Evolutionary conservation across 2,329 filamentous ascomycete species (phyloP), one percentile per base, ranked within the genome.

Genomic region (Teratosphaeria zuluensis): DNA sequence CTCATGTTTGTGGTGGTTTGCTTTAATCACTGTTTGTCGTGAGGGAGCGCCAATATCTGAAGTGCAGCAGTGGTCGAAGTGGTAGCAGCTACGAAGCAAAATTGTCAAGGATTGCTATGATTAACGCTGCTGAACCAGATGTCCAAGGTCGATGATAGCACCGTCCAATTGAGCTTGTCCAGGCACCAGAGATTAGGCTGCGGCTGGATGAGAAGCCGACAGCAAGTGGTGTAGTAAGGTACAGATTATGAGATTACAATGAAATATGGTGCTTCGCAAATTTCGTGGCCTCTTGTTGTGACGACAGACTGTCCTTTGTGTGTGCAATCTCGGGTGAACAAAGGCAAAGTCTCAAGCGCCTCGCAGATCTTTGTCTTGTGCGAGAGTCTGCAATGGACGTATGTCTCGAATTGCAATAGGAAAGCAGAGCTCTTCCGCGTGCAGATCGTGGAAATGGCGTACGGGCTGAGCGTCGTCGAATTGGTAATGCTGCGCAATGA

Each of bases 1-100:
- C 78, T 81, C 78, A 77, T 70, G 38, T 59, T 51, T 30, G 19
- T 24, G 30, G 21, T 56, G 16, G 11, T 7, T 32, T 19, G 33
- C 33, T 48, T n/a, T 31, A 35, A 8, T 52, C 9, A 33, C 30
- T 57, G 51, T 56, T 53, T n/a, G 52, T 31, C 32, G 52, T 31
- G 52, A 9, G 52, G 21, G 11, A 4, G 32, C 28, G 42, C n/a
- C 28, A 28, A 24, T 30, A 30, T 16, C 12, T 53, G 19, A 16
- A 16, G 52, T 53, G 52, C 28, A 31, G 32, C 28, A 1, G 52
- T 21, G 52, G 52, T 31, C 21, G 24, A 53, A 53, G 14, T 19
- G 53, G 51, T 56, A n/a, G 24, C 33, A 19, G 61, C 58, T 57
- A 53, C 19, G 54, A 52, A 32, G 52, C 33, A 59, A 62, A 53